phyloP scores from a whole-genome alignment of 225 moss, liverwort and hornwort genomes.

The Antitrichia curtipendula region DNA sequence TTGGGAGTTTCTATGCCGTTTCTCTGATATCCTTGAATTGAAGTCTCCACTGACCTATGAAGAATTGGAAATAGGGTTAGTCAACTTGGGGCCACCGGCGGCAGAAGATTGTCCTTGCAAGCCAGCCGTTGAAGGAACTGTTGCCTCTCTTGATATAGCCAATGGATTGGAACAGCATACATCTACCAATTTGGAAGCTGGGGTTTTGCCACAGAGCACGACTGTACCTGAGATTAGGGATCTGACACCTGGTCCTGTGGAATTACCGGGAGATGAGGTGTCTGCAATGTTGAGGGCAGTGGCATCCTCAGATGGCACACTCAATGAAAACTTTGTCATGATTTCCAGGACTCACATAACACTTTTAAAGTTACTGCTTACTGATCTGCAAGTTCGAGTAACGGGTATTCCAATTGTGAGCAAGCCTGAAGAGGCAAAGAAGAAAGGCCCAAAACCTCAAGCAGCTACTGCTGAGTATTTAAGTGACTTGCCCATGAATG shows the following conservation, averaged over 20 bases:
- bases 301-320: slow-evolving; percentile 30
- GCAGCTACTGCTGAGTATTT: slow-evolving; percentile 38
- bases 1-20: slow-evolving; percentile 95
- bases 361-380: slow-evolving; percentile 61
- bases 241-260: not conserved
- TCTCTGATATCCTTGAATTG: slow-evolving; percentile 64
- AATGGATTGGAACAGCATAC: slow-evolving; percentile 1
- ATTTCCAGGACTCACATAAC: slow-evolving; percentile 62
- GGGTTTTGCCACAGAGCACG: not conserved
- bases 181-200: not conserved
- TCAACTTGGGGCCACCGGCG: slow-evolving; percentile 30
- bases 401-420: slow-evolving; percentile 38
- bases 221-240: not conserved
- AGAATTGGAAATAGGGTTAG: slow-evolving; percentile 73
- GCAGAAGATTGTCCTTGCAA: slow-evolving; percentile 1
- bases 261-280: not conserved
- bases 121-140: not conserved
- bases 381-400: slow-evolving; percentile 67
- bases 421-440: slow-evolving; percentile 80
- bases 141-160: not conserved
- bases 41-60: slow-evolving; percentile 48
- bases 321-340: slow-evolving; percentile 35
- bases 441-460: slow-evolving; percentile 59
- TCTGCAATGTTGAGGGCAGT: slow-evolving; percentile 15
- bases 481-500: slow-evolving; percentile 73